Base-by-base conservation (phyloP, 2,329 filamentous ascomycete genomes). In the Fusarium continuum region DNA sequence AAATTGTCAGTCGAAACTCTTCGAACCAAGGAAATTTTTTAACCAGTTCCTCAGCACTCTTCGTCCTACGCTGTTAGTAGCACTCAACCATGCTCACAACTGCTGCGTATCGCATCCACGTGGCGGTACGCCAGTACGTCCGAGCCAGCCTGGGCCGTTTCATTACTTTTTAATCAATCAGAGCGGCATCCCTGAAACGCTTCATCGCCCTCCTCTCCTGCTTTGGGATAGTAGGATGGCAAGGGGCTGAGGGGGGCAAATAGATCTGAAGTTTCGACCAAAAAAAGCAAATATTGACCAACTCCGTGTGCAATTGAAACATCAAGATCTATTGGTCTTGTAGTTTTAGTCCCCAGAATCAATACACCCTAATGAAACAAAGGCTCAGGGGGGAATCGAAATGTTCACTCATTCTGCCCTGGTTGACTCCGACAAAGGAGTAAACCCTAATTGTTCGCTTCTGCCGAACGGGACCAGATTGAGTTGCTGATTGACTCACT, bases 331-430 rank as follows among this genome's bases (percentile, higher is more conserved):
- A 69, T 71, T 71, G 69, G 68, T 45, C 48, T 46, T 38, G 26
- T 36, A 20, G n/a, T 19, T 25, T 31, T 39, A 43, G 55, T 45
- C 63, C 52, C 68, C 55, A 68, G 56, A 62, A 44, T 39, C 60
- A 41, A 44, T 67, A 43, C 38, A 48, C 58, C 67, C 54, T 51
- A 55, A 54, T 71, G 69, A 71, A 71, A 71, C 69, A 55, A 63
- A 55, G 54, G 41, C 44, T 55, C 64, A 57, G 39, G 54, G 39
- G 54, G 55, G 55, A 36, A 29, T 45, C 39, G 31, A 56, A 55
- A 55, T 45, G 53, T 62, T 64, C 55, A 56, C 39, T 56, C 45
- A 46, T 47, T 52, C 45, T 55, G 36, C n/a, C 35, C 41, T 38
- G 40, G 48, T 56, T 49, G 50, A 59, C 55, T 57, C 45, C 43